Percentiles rank a stretch among this genome's conserved stretches.
These are phyloP conservation scores for Mariannaea elegans DNA, from an alignment of 2,329 filamentous ascomycete species.

Conservation along the genomic window DNA sequence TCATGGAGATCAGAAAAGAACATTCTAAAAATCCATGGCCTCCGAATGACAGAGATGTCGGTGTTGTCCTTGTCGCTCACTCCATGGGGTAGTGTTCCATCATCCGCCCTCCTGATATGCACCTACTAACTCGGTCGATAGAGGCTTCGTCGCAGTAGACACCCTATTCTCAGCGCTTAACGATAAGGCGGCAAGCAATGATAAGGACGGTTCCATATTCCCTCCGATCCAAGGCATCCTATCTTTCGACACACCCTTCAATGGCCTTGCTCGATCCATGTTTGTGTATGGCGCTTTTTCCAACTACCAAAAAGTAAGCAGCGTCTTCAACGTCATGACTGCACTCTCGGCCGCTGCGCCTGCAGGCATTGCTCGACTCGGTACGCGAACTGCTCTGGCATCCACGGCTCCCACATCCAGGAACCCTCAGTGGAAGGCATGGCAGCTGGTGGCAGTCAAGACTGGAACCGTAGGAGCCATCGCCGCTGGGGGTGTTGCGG, in stretches of 20 bases:
- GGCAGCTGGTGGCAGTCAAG: slow-evolving; percentile 76
- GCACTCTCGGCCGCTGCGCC: slow-evolving; percentile 60
- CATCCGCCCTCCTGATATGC: neutral
- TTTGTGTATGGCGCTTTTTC: slow-evolving; percentile 69
- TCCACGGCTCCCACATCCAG: slow-evolving; percentile 35
- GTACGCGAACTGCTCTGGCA: slow-evolving; percentile 29
- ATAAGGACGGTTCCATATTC: slow-evolving; percentile 66
- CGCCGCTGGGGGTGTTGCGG: slow-evolving; percentile 80
- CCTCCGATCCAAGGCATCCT: slow-evolving; percentile 83
- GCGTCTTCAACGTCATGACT: slow-evolving; percentile 66
- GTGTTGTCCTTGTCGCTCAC: slow-evolving; percentile 82
- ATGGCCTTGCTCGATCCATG: slow-evolving; percentile 69
- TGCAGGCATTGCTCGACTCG: slow-evolving; percentile 48
- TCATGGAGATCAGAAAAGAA: slow-evolving; percentile 79
- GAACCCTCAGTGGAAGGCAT: slow-evolving; percentile 59
- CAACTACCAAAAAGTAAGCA: slow-evolving; percentile 66
- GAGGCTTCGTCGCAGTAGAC: slow-evolving; percentile 85
- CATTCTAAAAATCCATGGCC: slow-evolving; percentile 77
- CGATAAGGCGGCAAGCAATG: slow-evolving; percentile 61
- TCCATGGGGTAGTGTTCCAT: slow-evolving; percentile 71
- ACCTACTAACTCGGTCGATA: slow-evolving; percentile 36
- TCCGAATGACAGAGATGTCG: slow-evolving; percentile 81
- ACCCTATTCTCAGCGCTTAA: slow-evolving; percentile 76
- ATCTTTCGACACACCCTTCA: slow-evolving; percentile 86
- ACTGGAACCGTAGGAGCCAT: slow-evolving; percentile 85